Evolutionary conservation across 768 basidiomycete species (phyloP), one percentile per base, ranked within the genome.

Genomic region (Collybiopsis luxurians): DNA sequence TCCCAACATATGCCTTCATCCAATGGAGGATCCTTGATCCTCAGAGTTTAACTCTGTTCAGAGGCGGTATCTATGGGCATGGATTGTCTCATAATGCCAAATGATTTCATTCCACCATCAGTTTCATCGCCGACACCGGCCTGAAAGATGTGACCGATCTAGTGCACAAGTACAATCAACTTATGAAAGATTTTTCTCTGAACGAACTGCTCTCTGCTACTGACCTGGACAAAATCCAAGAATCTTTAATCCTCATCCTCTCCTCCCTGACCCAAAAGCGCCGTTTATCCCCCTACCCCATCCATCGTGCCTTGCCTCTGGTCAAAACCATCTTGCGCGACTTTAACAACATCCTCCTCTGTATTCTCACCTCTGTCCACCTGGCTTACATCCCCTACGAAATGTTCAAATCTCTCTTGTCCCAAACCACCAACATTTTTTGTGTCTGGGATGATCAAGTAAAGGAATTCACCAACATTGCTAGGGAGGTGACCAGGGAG

Each of bases 151-250:
- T 95, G 9, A 90, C 89, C 44, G 95, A 98, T 64, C 3, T 62
- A 92, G 96, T 98, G 11, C 94, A 95, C 78, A 98, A 97, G 71
- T 96, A 98, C 77, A 98, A 99, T 66, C 88, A 92, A 60, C 80
- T 98, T 56, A 98, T 99, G 97, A 97, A 96, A 73, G 97, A 99
- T 67, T 98, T 98, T 65, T 97, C 97, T 0, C 79, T 99, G 27
- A 97, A 99, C 68, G 96, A 98, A 67, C 85, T 98, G 19, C 81
- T 99, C 27, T 93, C 95, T 9, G 94, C 97, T 0, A 97, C 97
- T 2, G 97, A 98, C 70, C 83, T 98, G 1, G 90, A 91, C 69
- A 97, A 95, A 75, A 88, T 98, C 36, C 89, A 96, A 67, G 94
- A 97, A 70, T 86, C 92, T 3, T 77, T 98, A 12, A 73, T 82